phyloP scores from a whole-genome alignment of 2,329 filamentous ascomycete species.

The Rhexocercosporidium sp. region DNA sequence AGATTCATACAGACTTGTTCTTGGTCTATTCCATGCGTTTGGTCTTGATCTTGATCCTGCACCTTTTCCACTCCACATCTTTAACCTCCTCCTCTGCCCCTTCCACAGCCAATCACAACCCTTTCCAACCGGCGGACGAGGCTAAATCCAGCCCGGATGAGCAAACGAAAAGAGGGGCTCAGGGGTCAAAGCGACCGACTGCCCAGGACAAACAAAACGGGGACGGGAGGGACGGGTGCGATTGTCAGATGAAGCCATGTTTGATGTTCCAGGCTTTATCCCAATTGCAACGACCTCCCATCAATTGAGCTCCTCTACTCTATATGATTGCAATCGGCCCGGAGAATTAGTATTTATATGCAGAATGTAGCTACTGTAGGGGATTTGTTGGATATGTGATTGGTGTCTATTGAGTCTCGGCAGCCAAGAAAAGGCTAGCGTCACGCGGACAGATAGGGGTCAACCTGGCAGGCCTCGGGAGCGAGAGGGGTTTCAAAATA shows the following conservation, averaged over 20 bases:
- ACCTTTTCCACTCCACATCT: neutral
- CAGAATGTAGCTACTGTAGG: no score
- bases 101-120: neutral
- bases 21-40: neutral
- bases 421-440: neutral
- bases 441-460: neutral
- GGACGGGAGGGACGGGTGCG: neutral
- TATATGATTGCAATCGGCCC: neutral
- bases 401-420: neutral
- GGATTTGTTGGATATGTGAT: no score
- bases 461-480: neutral
- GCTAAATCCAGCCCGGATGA: slow-evolving; percentile 2
- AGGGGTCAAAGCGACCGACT: slow-evolving; percentile 6
- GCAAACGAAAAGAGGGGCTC: slow-evolving; percentile 5
- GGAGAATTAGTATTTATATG: neutral
- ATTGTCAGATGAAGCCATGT: slow-evolving; percentile 1
- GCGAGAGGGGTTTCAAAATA: no score
- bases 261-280: slow-evolving; percentile 8
- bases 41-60: neutral
- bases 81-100: neutral
- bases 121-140: neutral
- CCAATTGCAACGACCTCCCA: slow-evolving; percentile 3
- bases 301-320: no score
- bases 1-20: neutral
- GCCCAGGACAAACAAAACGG: neutral